Base-by-base conservation (phyloP, 306 rosid species). In the Mucuna pruriens region DNA sequence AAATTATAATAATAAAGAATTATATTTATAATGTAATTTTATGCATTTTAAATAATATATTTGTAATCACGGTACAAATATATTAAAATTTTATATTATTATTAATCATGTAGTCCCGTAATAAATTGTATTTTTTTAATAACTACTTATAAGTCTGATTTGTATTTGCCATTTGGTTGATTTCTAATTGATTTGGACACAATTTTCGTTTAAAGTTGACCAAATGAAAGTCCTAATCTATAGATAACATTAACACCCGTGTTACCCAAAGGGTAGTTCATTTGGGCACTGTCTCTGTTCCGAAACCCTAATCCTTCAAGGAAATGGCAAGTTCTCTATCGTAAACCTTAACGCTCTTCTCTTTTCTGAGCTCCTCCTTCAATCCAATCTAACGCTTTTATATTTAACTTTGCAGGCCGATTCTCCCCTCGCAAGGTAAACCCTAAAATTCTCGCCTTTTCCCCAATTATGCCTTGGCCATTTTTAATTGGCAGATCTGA, bases 401-500 rank as follows among this genome's bases (percentile, higher is more conserved):
- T 2, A 34, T 42, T 61, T 71, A 19, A 42, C 15, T 36, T 71
- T 33, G 76, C 93, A 93, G 97, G 94, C 93, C 9, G 93, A 88
- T 77, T 87, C 97, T 71, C 97, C 91, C 11, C 84, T 90, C 73
- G 86, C 80, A 85, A 83, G 87, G 97, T 90, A 72, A 81, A 77
- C 82, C 67, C 52, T 22, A 55, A 55, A 55, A 55, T 11, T 52
- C 26, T 52, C 12, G 12, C 25, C 60, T 6, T 51, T 48, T 6
- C 23, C 23, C 9, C 57, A 51, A 51, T 51, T 51, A 51, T 51
- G 10, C 23, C 57, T n/a, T 23, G 0, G 22, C 57, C 57, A n/a
- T 52, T 52, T 25, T n/a, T 19, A 17, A 52, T 52, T 52, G 26
- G 4, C 25, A 19, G 60, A 52, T 52, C 60, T 19, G 25, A 19